phyloP scores from a whole-genome alignment of 192 early-diverging fungal species.

The Backusella parvicylindrica region DNA sequence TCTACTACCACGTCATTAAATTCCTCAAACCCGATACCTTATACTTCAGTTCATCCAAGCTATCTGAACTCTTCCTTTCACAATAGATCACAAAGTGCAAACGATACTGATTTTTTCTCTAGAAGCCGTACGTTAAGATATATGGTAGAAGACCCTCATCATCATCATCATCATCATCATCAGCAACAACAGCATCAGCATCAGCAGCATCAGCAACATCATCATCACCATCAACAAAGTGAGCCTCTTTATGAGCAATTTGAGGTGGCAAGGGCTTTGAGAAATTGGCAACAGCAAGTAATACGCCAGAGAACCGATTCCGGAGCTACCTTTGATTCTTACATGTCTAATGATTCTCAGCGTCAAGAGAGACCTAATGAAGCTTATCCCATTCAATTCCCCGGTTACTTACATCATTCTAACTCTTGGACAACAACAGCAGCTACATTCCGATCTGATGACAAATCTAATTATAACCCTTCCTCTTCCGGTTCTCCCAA shows the following conservation, averaged over 20 bases:
- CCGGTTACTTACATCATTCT: neutral
- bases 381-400: neutral
- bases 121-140: neutral
- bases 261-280: conserved; percentile 7
- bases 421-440: neutral
- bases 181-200: neutral
- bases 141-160: neutral
- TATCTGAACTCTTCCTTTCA: neutral
- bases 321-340: conserved; percentile 3
- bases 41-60: neutral
- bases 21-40: neutral
- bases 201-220: neutral
- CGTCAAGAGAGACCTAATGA: neutral
- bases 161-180: neutral
- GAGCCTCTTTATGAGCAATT: neutral
- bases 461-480: neutral
- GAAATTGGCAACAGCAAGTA: conserved; percentile 14
- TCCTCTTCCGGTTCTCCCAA: neutral
- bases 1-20: neutral
- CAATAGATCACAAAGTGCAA: conserved; percentile 17
- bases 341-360: neutral
- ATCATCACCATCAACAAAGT: neutral
- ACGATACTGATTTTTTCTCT: neutral
- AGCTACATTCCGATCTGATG: neutral
- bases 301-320: conserved; percentile 7